Evolutionary conservation across 257 asterid species (phyloP), one percentile per base, ranked within the genome.

Genomic region (Solanum chiquidenum): DNA sequence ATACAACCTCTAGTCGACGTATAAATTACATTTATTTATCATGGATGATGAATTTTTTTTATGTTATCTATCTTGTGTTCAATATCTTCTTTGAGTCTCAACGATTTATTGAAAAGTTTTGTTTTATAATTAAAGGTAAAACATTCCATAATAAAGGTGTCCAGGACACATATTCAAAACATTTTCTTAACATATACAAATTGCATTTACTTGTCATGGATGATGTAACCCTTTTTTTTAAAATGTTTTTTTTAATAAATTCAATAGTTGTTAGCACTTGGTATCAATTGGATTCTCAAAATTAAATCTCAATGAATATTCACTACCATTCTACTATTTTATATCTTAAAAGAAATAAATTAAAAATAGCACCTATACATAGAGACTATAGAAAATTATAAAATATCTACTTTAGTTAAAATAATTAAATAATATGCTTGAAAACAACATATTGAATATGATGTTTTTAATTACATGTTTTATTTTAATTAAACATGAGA

Each of bases 181-280:
- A 1, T 72, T 4, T 18, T 7, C 2, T 31, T 55, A 33, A 9
- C 16, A 46, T 12, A 0, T 46, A 46, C 52, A 79, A 44, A 25
- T 42, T 79, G 25, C 18, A 79, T 27, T 74, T 79, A 49, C 33
- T 82, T 82, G 44, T 82, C 44, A 82, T 49, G 1, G 31, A 82
- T 49, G 44, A 82, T 82, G 44, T 5, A 49, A 49, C 55, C 49
- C 21, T 3, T 29, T 82, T 80, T 35, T 9, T 2, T 1, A 25
- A 52, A 55, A 14, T 16, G 6, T 2, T 2, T 8, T 77, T 1
- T 82, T 6, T 20, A 29, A 82, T 82, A 9, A 82, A 82, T 1
- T 18, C 86, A 82, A 10, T 49, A 82, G 31, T 82, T 82, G 31
- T 49, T 82, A 82, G 31, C 86, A 29, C 86, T 3, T 82, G 44